A percentile compares a stretch with the other conserved stretches of the same genome.
Evolutionary conservation across 805 yeast genomes (phyloP).

Genomic region (Sugiyamaella marilandica): DNA sequence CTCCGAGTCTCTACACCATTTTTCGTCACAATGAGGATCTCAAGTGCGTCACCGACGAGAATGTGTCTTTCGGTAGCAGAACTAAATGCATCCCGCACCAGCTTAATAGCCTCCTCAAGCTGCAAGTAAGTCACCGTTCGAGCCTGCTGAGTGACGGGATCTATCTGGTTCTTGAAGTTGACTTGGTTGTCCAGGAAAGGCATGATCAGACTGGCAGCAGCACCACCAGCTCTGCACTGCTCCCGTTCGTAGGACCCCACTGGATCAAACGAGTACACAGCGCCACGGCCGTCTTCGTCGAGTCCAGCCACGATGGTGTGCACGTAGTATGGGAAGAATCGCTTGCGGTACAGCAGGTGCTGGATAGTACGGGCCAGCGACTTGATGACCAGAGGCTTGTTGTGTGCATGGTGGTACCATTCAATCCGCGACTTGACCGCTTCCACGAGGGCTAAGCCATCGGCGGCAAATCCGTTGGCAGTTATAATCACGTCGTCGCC

Average conservation of each 20-base stretch:
- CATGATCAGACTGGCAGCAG: constrained; percentile 93
- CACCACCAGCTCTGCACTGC: constrained; percentile 97
- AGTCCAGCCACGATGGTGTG: constrained; percentile 93
- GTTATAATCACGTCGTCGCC: constrained; percentile 85
- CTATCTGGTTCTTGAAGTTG: constrained; percentile 87
- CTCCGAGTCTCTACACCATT: constrained; percentile 85
- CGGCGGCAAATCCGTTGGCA: constrained; percentile 96
- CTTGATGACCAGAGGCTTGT: constrained; percentile 59
- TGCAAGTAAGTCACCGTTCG: constrained; percentile 54
- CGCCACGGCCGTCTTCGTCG: constrained; percentile 87
- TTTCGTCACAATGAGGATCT: constrained; percentile 84
- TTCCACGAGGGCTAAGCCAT: constrained; percentile 78
- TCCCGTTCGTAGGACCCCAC: constrained; percentile 97
- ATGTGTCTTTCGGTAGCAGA: constrained; percentile 98
- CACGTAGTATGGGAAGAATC: constrained; percentile 96
- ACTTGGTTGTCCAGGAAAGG: constrained; percentile 98
- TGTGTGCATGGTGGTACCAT: constrained; percentile 92
- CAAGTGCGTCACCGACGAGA: constrained; percentile 95
- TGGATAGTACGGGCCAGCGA: constrained; percentile 89
- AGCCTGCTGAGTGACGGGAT: constrained; percentile 70
- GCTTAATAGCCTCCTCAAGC: constrained; percentile 77
- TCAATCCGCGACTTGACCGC: constrained; percentile 48
- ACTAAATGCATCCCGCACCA: constrained; percentile 90
- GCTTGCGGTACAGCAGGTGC: constrained; percentile 83
- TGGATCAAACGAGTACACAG: constrained; percentile 94